Conservation (phyloP, 2,329 filamentous ascomycete genomes). For the Exophiala xenobiotica region DNA sequence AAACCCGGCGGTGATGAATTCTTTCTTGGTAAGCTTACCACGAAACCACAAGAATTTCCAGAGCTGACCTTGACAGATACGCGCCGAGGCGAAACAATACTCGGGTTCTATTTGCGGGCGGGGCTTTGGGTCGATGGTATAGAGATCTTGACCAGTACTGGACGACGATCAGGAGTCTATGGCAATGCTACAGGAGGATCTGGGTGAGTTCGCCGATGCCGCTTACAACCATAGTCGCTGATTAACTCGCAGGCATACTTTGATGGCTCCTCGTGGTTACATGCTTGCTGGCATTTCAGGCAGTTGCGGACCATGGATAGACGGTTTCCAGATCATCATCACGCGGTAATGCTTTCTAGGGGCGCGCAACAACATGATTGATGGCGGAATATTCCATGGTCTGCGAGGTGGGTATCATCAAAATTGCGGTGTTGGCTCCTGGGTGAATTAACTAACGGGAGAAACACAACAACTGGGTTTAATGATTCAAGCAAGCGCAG, state of each 20-base stretch:
- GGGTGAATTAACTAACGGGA: too few species aligned
- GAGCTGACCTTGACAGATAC: conserved; percentile 59
- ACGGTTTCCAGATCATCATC: conserved; percentile 81
- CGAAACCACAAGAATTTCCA: conserved; percentile 1
- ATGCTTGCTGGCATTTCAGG: conserved; percentile 85
- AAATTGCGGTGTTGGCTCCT: too few species aligned
- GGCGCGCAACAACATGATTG: too few species aligned
- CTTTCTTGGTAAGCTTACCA: conserved; percentile 63
- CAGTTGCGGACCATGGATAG: conserved; percentile 75
- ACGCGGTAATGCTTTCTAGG: conserved; percentile 55
- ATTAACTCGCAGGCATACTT: conserved; percentile 63
- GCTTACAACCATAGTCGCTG: not conserved
- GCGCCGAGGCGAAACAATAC: conserved; percentile 78
- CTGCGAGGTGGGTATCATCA: too few species aligned
- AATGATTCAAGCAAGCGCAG: not conserved
- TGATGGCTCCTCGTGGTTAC: conserved; percentile 88
- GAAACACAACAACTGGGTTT: not conserved
- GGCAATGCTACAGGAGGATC: conserved; percentile 78
- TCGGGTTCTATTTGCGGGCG: conserved; percentile 79
- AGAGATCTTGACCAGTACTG: conserved; percentile 83
- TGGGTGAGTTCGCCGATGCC: conserved; percentile 61
- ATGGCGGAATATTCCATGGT: too few species aligned
- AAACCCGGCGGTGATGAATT: conserved; percentile 71
- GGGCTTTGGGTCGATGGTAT: conserved; percentile 84
- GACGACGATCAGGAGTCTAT: conserved; percentile 81